A percentile compares a stretch with the other conserved stretches of the same genome.
Conservation (phyloP, 257 asterid genomes). For the Salvia miltiorrhiza region DNA sequence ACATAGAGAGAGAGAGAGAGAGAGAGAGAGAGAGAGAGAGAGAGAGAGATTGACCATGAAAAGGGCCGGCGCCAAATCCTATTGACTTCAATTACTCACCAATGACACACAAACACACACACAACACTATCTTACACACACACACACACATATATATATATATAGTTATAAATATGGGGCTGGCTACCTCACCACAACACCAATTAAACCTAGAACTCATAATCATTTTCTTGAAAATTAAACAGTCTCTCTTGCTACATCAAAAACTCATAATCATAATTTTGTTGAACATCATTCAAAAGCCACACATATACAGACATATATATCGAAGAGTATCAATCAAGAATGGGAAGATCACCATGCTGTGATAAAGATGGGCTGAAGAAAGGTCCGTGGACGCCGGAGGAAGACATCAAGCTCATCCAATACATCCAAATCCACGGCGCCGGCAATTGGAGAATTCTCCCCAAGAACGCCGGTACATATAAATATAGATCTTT, state of each 20-base stretch:
- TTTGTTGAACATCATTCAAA: background rate
- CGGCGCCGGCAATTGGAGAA: slow-evolving; percentile 82
- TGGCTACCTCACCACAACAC: slow-evolving; percentile 18
- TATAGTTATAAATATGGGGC: background rate
- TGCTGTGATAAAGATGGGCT: slow-evolving; percentile 69
- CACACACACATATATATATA: slow-evolving; percentile 35
- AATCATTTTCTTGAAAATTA: background rate
- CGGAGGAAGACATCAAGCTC: slow-evolving; percentile 72
- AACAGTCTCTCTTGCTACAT: no score
- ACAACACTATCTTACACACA: slow-evolving; percentile 17
- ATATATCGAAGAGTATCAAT: no score
- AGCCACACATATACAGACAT: no score
- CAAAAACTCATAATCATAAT: background rate
- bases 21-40: background rate
- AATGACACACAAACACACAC: background rate
- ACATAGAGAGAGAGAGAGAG: background rate
- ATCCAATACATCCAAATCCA: slow-evolving; percentile 45
- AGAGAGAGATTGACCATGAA: slow-evolving; percentile 22
- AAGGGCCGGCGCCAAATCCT: slow-evolving; percentile 76
- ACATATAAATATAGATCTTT: background rate
- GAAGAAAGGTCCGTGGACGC: slow-evolving; percentile 93
- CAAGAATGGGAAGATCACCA: slow-evolving; percentile 79
- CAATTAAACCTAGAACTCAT: background rate
- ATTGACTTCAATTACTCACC: slow-evolving; percentile 49
- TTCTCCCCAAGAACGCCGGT: slow-evolving; percentile 82